Evolutionary conservation across 768 basidiomycete species (phyloP).

Genomic region (Lactifluus piperatus): DNA sequence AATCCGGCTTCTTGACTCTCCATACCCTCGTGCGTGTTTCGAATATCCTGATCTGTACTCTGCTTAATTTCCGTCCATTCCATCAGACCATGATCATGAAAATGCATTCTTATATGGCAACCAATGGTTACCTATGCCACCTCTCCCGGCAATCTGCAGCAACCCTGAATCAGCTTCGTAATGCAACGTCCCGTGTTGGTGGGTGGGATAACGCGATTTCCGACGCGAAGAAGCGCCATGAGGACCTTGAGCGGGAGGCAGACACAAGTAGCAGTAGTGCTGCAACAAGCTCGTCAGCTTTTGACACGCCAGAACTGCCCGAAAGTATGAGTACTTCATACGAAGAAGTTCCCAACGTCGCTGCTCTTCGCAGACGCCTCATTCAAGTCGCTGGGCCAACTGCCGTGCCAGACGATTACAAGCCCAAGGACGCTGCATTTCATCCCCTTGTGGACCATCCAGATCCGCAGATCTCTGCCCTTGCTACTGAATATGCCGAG

Average conservation of each 20-base stretch:
- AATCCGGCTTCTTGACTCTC: conserved; percentile 81
- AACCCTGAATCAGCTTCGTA: conserved; percentile 37
- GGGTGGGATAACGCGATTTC: conserved; percentile 58
- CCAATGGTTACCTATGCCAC: conserved; percentile 75
- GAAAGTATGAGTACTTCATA: conserved; percentile 43
- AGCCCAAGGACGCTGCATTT: conserved; percentile 23
- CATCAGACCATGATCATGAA: conserved; percentile 81
- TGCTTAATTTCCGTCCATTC: not conserved
- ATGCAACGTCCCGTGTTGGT: conserved; percentile 42
- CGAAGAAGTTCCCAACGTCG: conserved; percentile 44
- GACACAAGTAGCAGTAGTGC: conserved; percentile 20
- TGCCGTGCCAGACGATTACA: conserved; percentile 2
- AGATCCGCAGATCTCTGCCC: conserved; percentile 47
- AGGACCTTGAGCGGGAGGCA: conserved; percentile 31
- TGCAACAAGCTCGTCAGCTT: conserved; percentile 18
- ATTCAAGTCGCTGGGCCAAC: conserved; percentile 9
- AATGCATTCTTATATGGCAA: conserved; percentile 88
- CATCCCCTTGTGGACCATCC: conserved; percentile 61
- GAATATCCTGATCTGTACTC: not conserved
- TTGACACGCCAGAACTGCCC: conserved; percentile 36
- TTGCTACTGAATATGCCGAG: conserved; percentile 72
- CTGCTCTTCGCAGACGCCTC: conserved; percentile 51
- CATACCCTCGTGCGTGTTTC: conserved; percentile 62
- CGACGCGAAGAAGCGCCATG: conserved; percentile 39
- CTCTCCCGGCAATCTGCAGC: conserved; percentile 39